Evolutionary conservation across 2,329 filamentous ascomycete species (phyloP).

Genomic region (Pezicula neosporulosa): DNA sequence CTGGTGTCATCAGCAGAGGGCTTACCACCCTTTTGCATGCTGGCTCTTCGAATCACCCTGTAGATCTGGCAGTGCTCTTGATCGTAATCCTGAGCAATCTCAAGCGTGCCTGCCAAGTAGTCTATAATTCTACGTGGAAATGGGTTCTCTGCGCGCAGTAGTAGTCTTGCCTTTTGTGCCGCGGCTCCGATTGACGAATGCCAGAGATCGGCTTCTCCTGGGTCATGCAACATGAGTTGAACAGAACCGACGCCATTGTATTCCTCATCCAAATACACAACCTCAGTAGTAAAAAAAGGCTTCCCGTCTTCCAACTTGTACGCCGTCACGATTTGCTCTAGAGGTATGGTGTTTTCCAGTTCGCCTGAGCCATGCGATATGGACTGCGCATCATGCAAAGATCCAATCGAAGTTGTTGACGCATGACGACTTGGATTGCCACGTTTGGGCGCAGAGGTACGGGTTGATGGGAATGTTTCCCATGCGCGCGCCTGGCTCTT

Average conservation of each 20-base stretch:
- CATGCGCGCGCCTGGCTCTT: slow-evolving; percentile 64
- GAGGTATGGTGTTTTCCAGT: slow-evolving; percentile 48
- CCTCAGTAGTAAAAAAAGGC: slow-evolving; percentile 63
- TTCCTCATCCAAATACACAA: slow-evolving; percentile 66
- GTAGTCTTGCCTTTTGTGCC: slow-evolving; percentile 49
- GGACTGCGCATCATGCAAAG: slow-evolving; percentile 58
- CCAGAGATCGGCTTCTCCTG: slow-evolving; percentile 64
- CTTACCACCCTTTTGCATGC: slow-evolving; percentile 46
- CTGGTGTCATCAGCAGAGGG: slow-evolving; percentile 64
- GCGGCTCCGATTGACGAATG: slow-evolving; percentile 58
- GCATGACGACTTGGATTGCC: slow-evolving; percentile 49
- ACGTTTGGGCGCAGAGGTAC: slow-evolving; percentile 33
- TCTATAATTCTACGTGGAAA: slow-evolving; percentile 59
- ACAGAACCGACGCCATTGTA: slow-evolving; percentile 57
- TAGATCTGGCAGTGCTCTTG: slow-evolving; percentile 65
- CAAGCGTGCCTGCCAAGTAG: slow-evolving; percentile 58
- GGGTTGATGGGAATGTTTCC: slow-evolving; percentile 56
- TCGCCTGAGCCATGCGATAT: slow-evolving; percentile 46
- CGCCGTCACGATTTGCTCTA: slow-evolving; percentile 65
- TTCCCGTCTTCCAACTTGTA: slow-evolving; percentile 65
- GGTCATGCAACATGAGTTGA: slow-evolving; percentile 60
- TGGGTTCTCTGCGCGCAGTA: slow-evolving; percentile 41
- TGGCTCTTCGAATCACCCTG: slow-evolving; percentile 62
- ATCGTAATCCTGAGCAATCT: slow-evolving; percentile 66
- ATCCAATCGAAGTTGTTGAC: slow-evolving; percentile 54